phyloP scores from a whole-genome alignment of 768 basidiomycete species.

The Tylopilus sp. region DNA sequence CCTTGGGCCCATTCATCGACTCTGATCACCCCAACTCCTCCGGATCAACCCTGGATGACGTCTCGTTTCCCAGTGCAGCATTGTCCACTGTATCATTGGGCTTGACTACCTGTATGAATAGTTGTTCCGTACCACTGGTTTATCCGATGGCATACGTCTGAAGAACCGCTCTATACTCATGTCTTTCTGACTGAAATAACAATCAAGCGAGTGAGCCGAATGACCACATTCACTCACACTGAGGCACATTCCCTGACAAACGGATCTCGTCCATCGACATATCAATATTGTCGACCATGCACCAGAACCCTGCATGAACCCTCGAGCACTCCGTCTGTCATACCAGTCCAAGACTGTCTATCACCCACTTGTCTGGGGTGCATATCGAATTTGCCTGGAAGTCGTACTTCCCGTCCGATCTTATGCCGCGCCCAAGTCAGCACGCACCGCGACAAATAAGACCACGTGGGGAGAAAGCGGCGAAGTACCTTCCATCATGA shows the following conservation, averaged over 20 bases:
- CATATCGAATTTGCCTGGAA: conserved; percentile 72
- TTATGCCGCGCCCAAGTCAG: conserved; percentile 34
- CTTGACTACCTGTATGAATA: conserved; percentile 46
- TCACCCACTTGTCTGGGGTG: conserved; percentile 47
- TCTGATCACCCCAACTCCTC: conserved; percentile 66
- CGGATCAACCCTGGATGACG: conserved; percentile 42
- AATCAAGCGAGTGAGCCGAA: conserved; percentile 4
- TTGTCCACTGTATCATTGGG: conserved; percentile 2
- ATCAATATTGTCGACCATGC: conserved; percentile 74
- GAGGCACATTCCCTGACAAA: conserved; percentile 63
- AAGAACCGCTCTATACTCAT: conserved; percentile 64
- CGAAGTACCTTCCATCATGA: conserved; percentile 56
- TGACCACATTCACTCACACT: conserved; percentile 44
- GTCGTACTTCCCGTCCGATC: conserved; percentile 65
- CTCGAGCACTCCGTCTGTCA: background rate
- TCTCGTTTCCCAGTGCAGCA: background rate
- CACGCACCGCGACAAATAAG: conserved; percentile 15
- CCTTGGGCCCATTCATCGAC: conserved; percentile 54
- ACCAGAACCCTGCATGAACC: conserved; percentile 60
- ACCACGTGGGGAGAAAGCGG: conserved; percentile 6
- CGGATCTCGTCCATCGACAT: conserved; percentile 72
- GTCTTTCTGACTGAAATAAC: conserved; percentile 43
- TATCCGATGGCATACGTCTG: conserved; percentile 58
- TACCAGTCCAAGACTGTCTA: background rate
- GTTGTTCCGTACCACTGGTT: conserved; percentile 71